Evolutionary conservation across 805 yeast genomes (phyloP).

Genomic region (Kodamaea nitidulidarum): DNA sequence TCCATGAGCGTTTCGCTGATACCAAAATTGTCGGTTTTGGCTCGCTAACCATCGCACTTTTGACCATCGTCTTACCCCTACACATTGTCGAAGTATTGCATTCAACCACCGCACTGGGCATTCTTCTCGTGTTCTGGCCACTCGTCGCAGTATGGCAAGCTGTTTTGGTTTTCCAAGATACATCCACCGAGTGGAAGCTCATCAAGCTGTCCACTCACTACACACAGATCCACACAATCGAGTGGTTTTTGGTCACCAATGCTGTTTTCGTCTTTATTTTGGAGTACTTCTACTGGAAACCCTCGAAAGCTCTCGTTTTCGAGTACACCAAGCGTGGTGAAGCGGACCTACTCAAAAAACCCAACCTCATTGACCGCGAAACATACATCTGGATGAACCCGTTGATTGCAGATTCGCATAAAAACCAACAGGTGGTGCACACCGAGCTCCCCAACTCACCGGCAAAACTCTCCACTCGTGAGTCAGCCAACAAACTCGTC

Average conservation of each 20-base stretch:
- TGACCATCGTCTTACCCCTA: constrained; percentile 20
- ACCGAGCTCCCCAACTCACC: constrained; percentile 30
- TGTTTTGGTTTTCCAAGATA: constrained; percentile 24
- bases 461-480: constrained; percentile 20
- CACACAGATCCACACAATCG: constrained; percentile 14
- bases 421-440: constrained; percentile 34
- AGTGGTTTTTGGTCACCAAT: constrained; percentile 25
- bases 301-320: constrained; percentile 34
- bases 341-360: constrained; percentile 14
- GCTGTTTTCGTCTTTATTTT: constrained; percentile 30
- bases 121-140: constrained; percentile 30
- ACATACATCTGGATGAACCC: constrained; percentile 49
- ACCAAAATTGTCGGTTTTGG: constrained; percentile 16
- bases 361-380: constrained; percentile 35
- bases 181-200: constrained; percentile 21
- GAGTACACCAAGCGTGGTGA: constrained; percentile 24
- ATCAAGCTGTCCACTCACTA: constrained; percentile 10
- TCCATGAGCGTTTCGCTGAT: constrained; percentile 24
- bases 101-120: constrained; percentile 18
- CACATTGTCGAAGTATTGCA: constrained; percentile 24
- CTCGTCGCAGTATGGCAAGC: constrained; percentile 15
- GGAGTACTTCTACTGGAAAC: constrained; percentile 38
- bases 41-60: constrained; percentile 8
- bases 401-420: constrained; percentile 37
- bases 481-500: constrained; percentile 14